Percentiles rank a stretch among this genome's conserved stretches.
Conservation (phyloP, 768 basidiomycete genomes). For the Melanogaster broomeanus region DNA sequence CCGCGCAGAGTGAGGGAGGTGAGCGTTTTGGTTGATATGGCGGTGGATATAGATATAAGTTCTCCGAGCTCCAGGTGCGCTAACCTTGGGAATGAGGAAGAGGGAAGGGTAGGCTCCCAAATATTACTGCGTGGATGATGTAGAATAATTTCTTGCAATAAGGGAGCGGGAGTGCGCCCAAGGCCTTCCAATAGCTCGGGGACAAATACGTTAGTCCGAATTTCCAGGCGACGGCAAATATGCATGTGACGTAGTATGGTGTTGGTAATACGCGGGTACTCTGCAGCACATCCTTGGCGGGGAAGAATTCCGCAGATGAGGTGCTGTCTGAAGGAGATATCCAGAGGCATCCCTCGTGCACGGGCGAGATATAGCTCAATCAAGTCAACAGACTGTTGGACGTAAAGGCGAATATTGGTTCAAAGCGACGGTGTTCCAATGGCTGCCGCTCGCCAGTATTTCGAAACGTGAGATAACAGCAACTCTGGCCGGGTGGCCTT, state of each 20-base stretch:
- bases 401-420: slow-evolving; percentile 31
- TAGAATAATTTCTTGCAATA: slow-evolving; percentile 26
- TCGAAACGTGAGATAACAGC: slow-evolving; percentile 43
- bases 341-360: slow-evolving; percentile 25
- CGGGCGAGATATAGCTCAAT: slow-evolving; percentile 28
- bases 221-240: slow-evolving; percentile 25
- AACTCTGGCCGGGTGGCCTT: slow-evolving; percentile 28
- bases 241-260: slow-evolving; percentile 31
- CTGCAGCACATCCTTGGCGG: slow-evolving; percentile 17
- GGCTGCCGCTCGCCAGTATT: slow-evolving; percentile 42
- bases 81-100: slow-evolving; percentile 22
- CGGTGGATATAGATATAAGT: slow-evolving; percentile 15
- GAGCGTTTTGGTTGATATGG: slow-evolving; percentile 17
- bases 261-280: slow-evolving; percentile 21
- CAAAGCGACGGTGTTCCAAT: slow-evolving; percentile 41
- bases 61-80: slow-evolving; percentile 23
- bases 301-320: slow-evolving; percentile 18
- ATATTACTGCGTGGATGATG: slow-evolving; percentile 18
- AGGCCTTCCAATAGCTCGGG: slow-evolving; percentile 27
- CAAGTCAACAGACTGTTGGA: slow-evolving; percentile 28
- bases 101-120: slow-evolving; percentile 12
- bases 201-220: slow-evolving; percentile 23
- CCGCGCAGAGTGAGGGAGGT: slow-evolving; percentile 27
- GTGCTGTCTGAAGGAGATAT: slow-evolving; percentile 23
- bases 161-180: slow-evolving; percentile 20